A percentile compares a stretch with the other conserved stretches of the same genome.
phyloP scores from a whole-genome alignment of 768 basidiomycete genomes.

The Trametes villosa region DNA sequence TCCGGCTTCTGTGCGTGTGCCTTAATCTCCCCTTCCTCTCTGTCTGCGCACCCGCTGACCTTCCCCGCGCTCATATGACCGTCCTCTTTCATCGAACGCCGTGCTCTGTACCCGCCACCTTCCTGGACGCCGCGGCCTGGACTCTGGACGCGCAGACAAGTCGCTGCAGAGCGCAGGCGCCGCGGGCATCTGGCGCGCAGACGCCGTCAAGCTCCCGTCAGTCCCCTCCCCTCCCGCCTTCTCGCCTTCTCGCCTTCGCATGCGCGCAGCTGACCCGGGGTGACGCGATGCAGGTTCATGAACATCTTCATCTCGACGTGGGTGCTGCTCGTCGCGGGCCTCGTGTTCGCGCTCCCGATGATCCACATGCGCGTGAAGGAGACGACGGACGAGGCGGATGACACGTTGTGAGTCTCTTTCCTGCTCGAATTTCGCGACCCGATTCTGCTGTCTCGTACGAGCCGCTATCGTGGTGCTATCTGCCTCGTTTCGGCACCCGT shows the following conservation, averaged over 20 bases:
- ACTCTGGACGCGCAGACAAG: too few species aligned
- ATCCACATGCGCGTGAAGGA: constrained; percentile 71
- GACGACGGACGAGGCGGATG: constrained; percentile 45
- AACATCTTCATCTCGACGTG: constrained; percentile 76
- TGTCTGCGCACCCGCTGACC: neutral
- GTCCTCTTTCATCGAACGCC: neutral
- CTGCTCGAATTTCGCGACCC: neutral
- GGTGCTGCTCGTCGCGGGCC: constrained; percentile 67
- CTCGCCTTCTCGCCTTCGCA: neutral
- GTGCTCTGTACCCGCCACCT: too few species aligned
- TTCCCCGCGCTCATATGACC: neutral
- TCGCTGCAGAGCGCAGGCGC: constrained; percentile 78
- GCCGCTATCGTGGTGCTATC: too few species aligned
- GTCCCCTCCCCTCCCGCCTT: constrained; percentile 31
- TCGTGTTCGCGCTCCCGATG: constrained; percentile 74
- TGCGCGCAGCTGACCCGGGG: neutral
- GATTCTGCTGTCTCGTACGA: too few species aligned
- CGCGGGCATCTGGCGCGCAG: constrained; percentile 73
- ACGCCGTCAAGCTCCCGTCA: constrained; percentile 64
- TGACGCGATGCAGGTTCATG: constrained; percentile 49
- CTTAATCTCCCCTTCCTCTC: neutral
- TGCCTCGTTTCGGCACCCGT: too few species aligned
- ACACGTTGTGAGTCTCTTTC: constrained; percentile 19
- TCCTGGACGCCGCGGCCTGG: too few species aligned
- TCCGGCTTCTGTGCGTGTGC: constrained; percentile 74